phyloP scores from a whole-genome alignment of 495 filamentous ascomycete genomes.

The Penicillium verhagenii region DNA sequence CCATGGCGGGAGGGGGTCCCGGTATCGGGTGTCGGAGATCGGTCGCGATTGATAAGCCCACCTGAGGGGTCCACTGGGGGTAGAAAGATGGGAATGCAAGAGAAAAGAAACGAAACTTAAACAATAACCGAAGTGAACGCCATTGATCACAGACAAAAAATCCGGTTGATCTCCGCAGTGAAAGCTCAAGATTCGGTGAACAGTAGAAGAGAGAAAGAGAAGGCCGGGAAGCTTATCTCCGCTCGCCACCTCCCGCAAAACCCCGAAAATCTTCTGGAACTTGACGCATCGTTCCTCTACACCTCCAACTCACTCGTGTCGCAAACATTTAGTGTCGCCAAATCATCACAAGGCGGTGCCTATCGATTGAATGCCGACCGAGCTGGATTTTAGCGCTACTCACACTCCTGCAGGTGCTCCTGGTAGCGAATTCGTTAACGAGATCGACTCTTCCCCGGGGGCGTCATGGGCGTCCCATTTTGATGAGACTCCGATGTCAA shows the following conservation, averaged over 20 bases:
- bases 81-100: background rate
- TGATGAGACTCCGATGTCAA: slow-evolving; percentile 38
- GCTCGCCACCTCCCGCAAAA: slow-evolving; percentile 29
- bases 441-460: slow-evolving; percentile 17
- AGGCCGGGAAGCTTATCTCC: slow-evolving; percentile 27
- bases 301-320: slow-evolving; percentile 1
- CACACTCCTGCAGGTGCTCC: slow-evolving; percentile 8
- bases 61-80: slow-evolving; percentile 10
- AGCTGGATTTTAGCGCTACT: slow-evolving; percentile 12
- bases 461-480: slow-evolving; percentile 37
- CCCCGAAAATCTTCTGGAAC: slow-evolving; percentile 30
- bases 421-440: slow-evolving; percentile 12
- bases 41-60: slow-evolving; percentile 31
- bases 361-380: slow-evolving; percentile 20
- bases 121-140: slow-evolving; percentile 1
- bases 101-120: slow-evolving; percentile 9
- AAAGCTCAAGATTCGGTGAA: slow-evolving; percentile 1
- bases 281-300: slow-evolving; percentile 18
- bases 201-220: slow-evolving; percentile 2
- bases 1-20: slow-evolving; percentile 41
- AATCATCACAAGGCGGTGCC: background rate
- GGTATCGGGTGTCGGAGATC: slow-evolving; percentile 32
- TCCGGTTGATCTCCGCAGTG: background rate
- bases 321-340: background rate
- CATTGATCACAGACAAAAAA: slow-evolving; percentile 12